Conservation (phyloP, 176 grass and related monocot genomes). For the Rhynchospora pubera region DNA sequence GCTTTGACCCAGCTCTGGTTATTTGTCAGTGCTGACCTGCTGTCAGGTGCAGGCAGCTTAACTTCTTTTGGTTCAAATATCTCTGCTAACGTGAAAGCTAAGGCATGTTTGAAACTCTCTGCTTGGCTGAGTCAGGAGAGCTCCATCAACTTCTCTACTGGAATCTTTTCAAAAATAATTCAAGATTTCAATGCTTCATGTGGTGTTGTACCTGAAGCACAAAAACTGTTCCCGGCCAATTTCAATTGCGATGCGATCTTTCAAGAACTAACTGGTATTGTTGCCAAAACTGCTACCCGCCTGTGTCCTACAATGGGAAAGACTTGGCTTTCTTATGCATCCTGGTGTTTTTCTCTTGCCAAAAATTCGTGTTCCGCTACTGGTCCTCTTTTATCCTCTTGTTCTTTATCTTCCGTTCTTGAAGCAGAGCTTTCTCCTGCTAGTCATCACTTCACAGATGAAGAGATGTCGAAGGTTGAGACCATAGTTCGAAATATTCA, state of each 20-base stretch:
- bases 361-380: constrained; percentile 41
- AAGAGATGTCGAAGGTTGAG: constrained; percentile 59
- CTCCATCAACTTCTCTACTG: constrained; percentile 34
- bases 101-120: constrained; percentile 92
- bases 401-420: constrained; percentile 53
- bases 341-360: constrained; percentile 82
- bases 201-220: constrained; percentile 25
- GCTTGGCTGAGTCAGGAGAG: constrained; percentile 62
- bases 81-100: constrained; percentile 50
- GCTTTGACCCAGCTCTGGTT: constrained; percentile 78
- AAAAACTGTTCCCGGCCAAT: constrained; percentile 30
- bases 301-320: constrained; percentile 81
- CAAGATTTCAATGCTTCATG: constrained; percentile 47
- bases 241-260: constrained; percentile 39
- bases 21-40: constrained; percentile 41
- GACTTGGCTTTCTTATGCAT: constrained; percentile 90
- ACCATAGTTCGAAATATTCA: constrained; percentile 48
- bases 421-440: constrained; percentile 57
- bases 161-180: constrained; percentile 43
- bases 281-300: constrained; percentile 53
- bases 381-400: constrained; percentile 35
- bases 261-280: constrained; percentile 78
- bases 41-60: constrained; percentile 19
- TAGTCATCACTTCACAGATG: constrained; percentile 57
- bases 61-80: constrained; percentile 36